Conservation (phyloP, 495 filamentous ascomycete species). For the Bathelium albidoporum region DNA sequence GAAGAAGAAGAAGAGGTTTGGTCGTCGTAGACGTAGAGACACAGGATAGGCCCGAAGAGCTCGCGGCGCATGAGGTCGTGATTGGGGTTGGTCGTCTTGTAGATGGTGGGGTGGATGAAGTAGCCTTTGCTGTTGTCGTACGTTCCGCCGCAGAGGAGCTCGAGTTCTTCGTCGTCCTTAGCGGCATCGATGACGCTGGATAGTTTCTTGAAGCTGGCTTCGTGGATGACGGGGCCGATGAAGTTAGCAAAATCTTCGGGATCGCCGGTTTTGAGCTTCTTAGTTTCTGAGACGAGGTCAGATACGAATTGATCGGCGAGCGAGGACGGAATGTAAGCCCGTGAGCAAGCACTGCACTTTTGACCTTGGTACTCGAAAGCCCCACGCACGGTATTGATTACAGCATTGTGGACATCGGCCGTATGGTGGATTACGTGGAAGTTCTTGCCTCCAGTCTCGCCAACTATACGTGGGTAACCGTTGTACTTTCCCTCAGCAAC, state of each 20-base stretch:
- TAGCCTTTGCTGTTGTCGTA: conserved; percentile 52
- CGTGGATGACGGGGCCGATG: conserved; percentile 37
- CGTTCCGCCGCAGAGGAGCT: conserved; percentile 48
- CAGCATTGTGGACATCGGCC: conserved; percentile 32
- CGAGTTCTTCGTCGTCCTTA: conserved; percentile 50
- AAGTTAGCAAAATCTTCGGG: conserved; percentile 31
- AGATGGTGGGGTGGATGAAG: conserved; percentile 60
- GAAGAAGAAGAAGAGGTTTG: conserved; percentile 16
- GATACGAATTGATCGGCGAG: conserved; percentile 29
- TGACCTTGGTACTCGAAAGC: conserved; percentile 38
- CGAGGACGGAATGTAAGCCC: conserved; percentile 30
- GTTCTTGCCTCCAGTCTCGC: conserved; percentile 38
- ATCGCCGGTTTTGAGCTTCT: conserved; percentile 30
- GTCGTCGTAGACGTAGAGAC: conserved; percentile 52
- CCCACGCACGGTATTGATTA: conserved; percentile 33
- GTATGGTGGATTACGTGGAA: conserved; percentile 32
- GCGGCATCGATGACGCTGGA: conserved; percentile 46
- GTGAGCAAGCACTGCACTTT: conserved; percentile 33
- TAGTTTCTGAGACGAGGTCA: conserved; percentile 25
- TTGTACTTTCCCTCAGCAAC: conserved; percentile 30
- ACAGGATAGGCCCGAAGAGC: conserved; percentile 55
- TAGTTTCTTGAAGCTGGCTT: conserved; percentile 31
- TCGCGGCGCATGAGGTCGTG: conserved; percentile 53
- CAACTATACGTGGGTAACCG: conserved; percentile 34
- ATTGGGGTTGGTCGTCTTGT: conserved; percentile 52